Conservation (phyloP, 2,329 filamentous ascomycete genomes). For the Chaetomiaceae sp. region DNA sequence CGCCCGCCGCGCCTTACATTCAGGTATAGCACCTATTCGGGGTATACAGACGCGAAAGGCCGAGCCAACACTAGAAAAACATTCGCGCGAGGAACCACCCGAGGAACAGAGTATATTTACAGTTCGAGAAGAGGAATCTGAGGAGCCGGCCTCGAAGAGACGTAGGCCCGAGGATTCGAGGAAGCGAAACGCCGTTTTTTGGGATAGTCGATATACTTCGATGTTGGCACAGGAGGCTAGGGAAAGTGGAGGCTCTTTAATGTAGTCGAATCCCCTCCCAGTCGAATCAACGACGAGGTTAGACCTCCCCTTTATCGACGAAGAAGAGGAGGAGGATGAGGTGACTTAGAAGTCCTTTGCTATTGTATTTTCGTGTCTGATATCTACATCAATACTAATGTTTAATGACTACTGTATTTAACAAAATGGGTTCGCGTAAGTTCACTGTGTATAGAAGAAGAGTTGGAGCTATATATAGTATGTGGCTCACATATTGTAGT, state of each 20-base stretch:
- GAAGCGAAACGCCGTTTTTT: slow-evolving; percentile 10
- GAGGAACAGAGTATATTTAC: not conserved
- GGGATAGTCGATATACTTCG: not conserved
- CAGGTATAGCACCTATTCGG: slow-evolving; percentile 12
- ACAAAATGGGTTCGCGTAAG: no score
- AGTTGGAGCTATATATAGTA: no score
- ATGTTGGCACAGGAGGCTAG: slow-evolving; percentile 1
- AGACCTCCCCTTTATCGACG: slow-evolving; percentile 5
- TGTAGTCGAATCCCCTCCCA: slow-evolving; percentile 5
- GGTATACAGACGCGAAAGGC: slow-evolving; percentile 3
- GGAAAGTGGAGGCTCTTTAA: slow-evolving; percentile 4
- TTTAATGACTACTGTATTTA: not conserved
- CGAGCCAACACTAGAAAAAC: not conserved
- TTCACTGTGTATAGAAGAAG: no score
- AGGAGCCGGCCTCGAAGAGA: slow-evolving; percentile 6
- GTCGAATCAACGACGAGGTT: slow-evolving; percentile 2
- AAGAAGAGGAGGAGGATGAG: slow-evolving; percentile 1
- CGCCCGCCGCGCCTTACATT: slow-evolving; percentile 1
- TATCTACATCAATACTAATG: slow-evolving; percentile 2
- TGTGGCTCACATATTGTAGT: no score
- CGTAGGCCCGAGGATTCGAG: slow-evolving; percentile 1
- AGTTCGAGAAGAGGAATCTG: slow-evolving; percentile 7
- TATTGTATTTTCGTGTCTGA: slow-evolving; percentile 3
- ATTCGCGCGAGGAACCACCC: slow-evolving; percentile 3
- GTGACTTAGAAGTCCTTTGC: slow-evolving; percentile 2